Evolutionary conservation across 2,329 filamentous ascomycete genomes (phyloP), one percentile per base, ranked within the genome.

Genomic region (Gaeumannomyces tritici): DNA sequence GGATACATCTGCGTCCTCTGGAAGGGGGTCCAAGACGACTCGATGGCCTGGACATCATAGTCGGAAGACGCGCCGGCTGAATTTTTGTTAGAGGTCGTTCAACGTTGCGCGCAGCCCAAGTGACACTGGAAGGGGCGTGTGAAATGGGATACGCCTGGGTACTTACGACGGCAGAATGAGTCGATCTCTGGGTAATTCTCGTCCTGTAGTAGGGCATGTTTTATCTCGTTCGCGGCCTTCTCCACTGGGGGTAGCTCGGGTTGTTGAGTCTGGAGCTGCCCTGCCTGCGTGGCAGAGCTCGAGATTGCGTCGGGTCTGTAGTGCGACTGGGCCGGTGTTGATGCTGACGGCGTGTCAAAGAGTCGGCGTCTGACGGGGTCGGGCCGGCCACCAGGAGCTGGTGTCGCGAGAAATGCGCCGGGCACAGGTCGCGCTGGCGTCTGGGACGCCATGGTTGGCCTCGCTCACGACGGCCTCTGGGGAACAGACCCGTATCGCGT

Each of bases 21-120:
- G 72, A 97, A 99, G 0, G 95, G 95, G 55, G 89, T 86, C 89
- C 92, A 95, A 65, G 92, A 83, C 15, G 81, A 79, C 55, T 87
- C 83, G 67, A 82, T 75, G 62, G 79, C 77, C 55, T 89, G 84
- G 59, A 96, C 78, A 69, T 97, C 91, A 77, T 98, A 98, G 66
- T 96, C 92, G 69, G 90, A 93, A 6, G 93, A 96, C 66, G 89
- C 87, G 66, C 95, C 92, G 78, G 93, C 91, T 96, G 68, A 62
- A 66, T 63, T 55, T 61, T 67, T 65, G 68, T 78, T 68, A 74
- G 71, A 65, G 65, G 67, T 61, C 62, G 60, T 60, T 58, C 26
- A 18, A 51, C 55, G 35, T 9, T 55, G 18, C 13, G 13, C 51
- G 42, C 21, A 24, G n/a, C 7, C n/a, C 11, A 21, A 21, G 42